Conservation (phyloP, 2,329 filamentous ascomycete species). For the Cladophialophora chaetospira region DNA sequence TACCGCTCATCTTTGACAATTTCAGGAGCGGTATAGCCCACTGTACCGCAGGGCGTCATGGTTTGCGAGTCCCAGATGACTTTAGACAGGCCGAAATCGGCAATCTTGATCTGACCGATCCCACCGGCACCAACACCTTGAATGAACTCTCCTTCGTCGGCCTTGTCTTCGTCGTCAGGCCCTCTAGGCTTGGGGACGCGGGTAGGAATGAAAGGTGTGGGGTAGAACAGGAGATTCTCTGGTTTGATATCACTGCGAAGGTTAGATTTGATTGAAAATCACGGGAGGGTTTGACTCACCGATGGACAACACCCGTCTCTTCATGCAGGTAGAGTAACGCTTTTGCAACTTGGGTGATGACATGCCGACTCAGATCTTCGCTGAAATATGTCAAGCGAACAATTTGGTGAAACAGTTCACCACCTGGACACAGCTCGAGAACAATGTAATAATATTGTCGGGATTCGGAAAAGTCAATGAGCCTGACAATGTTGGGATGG, state of each 20-base stretch:
- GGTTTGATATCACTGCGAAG: constrained; percentile 86
- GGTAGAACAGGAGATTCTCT: constrained; percentile 89
- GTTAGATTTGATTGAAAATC: background rate
- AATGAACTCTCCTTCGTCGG: constrained; percentile 92
- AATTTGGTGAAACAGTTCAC: constrained; percentile 97
- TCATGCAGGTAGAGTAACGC: constrained; percentile 93
- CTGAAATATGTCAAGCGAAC: constrained; percentile 98
- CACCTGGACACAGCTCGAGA: constrained; percentile 89
- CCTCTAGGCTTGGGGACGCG: constrained; percentile 77
- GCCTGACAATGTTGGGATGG: constrained; percentile 92
- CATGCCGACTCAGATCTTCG: constrained; percentile 89
- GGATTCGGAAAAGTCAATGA: constrained; percentile 92
- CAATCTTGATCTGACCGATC: constrained; percentile 94
- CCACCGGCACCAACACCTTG: constrained; percentile 79
- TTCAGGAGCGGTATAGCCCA: constrained; percentile 98
- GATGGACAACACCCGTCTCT: constrained; percentile 91
- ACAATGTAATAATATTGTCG: constrained; percentile 97
- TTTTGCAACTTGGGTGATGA: constrained; percentile 93
- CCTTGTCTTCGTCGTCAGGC: constrained; percentile 94
- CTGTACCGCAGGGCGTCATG: constrained; percentile 98
- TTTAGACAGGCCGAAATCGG: constrained; percentile 96
- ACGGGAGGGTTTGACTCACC: constrained; percentile 61
- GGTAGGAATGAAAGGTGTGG: constrained; percentile 76
- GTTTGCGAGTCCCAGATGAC: constrained; percentile 98
- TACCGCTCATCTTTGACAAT: constrained; percentile 99